Evolutionary conservation across 2,329 filamentous ascomycete genomes (phyloP).

Genomic region (Cercospora zeina): DNA sequence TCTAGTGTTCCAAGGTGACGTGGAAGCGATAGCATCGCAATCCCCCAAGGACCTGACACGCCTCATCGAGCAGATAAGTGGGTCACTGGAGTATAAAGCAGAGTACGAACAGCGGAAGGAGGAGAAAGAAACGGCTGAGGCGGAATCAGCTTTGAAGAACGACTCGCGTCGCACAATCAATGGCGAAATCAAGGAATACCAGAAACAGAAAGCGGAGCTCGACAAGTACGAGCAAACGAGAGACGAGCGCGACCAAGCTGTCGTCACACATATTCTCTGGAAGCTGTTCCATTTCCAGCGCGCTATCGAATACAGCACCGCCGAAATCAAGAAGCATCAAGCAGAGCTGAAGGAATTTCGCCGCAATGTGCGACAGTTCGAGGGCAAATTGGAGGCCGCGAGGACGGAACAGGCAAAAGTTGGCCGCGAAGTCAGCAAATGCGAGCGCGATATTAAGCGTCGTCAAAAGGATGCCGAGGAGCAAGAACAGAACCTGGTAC

Average conservation of each 20-base stretch:
- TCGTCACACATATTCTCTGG: conserved; percentile 93
- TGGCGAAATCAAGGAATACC: conserved; percentile 95
- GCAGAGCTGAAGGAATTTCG: conserved; percentile 92
- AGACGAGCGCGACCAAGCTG: conserved; percentile 84
- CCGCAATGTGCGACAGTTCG: conserved; percentile 81
- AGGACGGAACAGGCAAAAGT: conserved; percentile 79
- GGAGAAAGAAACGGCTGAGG: conserved; percentile 80
- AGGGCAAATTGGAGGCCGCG: conserved; percentile 75
- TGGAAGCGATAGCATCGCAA: conserved; percentile 94
- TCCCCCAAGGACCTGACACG: conserved; percentile 90
- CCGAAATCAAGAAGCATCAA: conserved; percentile 88
- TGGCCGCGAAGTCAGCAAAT: conserved; percentile 71
- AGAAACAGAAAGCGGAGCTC: conserved; percentile 93
- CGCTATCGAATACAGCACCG: conserved; percentile 86
- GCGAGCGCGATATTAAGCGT: conserved; percentile 80
- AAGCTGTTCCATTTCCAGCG: conserved; percentile 95
- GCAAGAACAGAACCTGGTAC: conserved; percentile 79
- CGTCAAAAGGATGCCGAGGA: conserved; percentile 88
- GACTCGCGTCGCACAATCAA: conserved; percentile 91
- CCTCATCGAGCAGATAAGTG: conserved; percentile 95
- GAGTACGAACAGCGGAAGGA: conserved; percentile 90
- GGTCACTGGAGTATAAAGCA: conserved; percentile 88
- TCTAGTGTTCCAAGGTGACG: conserved; percentile 95
- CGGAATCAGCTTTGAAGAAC: conserved; percentile 85
- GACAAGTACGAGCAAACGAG: conserved; percentile 91